Conservation (phyloP, 257 asterid genomes). For the Nicotiana attenuata region DNA sequence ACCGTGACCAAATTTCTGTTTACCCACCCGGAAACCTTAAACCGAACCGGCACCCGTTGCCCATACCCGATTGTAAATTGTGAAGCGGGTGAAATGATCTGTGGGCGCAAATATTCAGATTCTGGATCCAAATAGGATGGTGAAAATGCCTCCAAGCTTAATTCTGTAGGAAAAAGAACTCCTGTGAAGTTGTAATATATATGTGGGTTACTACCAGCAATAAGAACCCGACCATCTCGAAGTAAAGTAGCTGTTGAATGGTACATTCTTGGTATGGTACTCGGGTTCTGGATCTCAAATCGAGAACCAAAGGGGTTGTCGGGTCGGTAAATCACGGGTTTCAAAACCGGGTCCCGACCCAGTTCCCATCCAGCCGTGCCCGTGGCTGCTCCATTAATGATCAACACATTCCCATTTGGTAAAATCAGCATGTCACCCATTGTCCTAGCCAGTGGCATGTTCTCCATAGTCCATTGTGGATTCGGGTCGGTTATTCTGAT, state of each 20-base stretch:
- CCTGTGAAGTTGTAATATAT: conserved; percentile 3
- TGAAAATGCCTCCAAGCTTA: conserved; percentile 20
- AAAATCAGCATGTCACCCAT: conserved; percentile 28
- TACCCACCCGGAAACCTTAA: not conserved
- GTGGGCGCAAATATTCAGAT: not conserved
- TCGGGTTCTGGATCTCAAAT: conserved; percentile 17
- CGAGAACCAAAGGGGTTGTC: not conserved
- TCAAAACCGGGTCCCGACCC: conserved; percentile 14
- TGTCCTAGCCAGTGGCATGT: conserved; percentile 18
- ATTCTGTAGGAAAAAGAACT: conserved; percentile 15
- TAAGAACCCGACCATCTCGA: conserved; percentile 22
- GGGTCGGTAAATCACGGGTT: conserved; percentile 19
- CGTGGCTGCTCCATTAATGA: conserved; percentile 16
- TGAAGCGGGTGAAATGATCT: not conserved
- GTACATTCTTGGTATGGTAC: conserved; percentile 15
- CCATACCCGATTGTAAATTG: not conserved
- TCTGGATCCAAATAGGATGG: conserved; percentile 15
- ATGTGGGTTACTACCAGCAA: conserved; percentile 22
- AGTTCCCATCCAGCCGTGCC: conserved; percentile 25
- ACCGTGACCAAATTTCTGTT: conserved; percentile 12
- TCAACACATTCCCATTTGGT: conserved; percentile 19
- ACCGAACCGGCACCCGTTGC: not conserved
- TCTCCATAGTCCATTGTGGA: conserved; percentile 19
- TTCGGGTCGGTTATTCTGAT: conserved; percentile 13
- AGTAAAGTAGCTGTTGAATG: conserved; percentile 17